Base-by-base conservation (phyloP, 805 yeast species). In the Wickerhamomyces sydowiorum region DNA sequence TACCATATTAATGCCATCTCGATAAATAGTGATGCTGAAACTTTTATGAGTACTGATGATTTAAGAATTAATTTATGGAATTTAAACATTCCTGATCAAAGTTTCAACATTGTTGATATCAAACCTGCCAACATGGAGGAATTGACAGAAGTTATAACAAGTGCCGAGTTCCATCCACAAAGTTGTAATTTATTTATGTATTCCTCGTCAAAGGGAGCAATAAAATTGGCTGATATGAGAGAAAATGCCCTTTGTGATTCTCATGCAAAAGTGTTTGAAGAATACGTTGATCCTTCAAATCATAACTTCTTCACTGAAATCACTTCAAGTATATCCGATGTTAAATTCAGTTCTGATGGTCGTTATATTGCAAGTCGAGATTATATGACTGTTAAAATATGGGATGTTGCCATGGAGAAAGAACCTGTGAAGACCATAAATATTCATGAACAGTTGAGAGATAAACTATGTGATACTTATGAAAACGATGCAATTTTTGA, bases 81-180 rank as follows among this genome's bases (percentile, higher is more conserved):
- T 64, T 72, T 90, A 52, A 89, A 87, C 41, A 86, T 89, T 53
- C 88, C 96, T 18, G 96, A 91, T 65, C 96, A 91, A 67, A 79
- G 90, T 55, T 93, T 93, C 67, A 95, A 93, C 64, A 93, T 93
- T 51, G 98, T 93, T 44, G 99, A 93, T 66, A 93, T 93, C 58
- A 89, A 95, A 63, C 99, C 99, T 9, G 86, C 89, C 7, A 89
- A 89, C 65, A 95, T 93, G 99, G 99, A 93, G 69, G 99, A 93
- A 67, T 76, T 93, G 55, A 91, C 99, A 9, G 99, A 93, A 65
- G 99, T 93, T 40, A 91, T 93, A 50, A 93, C 99, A 15, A 78
- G 90, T 57, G 95, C 98, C 2, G 96, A 90, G 62, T 93, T 93
- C 69, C 98, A 95, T 64, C 99, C 99, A 14, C 66, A 70, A 36